Conservation (phyloP, 805 yeast genomes). For the Hanseniaspora occidentalis region DNA sequence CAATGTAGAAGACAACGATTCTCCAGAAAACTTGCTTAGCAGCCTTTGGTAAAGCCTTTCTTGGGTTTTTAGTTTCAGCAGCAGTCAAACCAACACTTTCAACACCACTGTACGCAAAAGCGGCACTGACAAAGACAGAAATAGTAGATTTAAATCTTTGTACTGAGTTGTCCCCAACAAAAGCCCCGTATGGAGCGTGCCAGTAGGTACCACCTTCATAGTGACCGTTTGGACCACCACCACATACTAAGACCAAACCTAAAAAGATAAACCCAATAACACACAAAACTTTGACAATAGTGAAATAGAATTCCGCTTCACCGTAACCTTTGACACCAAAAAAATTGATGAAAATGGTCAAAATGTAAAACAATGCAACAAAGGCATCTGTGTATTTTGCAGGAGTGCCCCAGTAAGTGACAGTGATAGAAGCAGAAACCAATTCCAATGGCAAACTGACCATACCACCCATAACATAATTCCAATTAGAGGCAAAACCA, state of each 20-base stretch:
- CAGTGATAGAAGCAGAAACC: conserved; percentile 42
- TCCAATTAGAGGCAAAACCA: conserved; percentile 54
- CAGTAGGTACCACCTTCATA: conserved; percentile 40
- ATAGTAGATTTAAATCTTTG: conserved; percentile 39
- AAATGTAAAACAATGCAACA: conserved; percentile 37
- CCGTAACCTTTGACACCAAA: conserved; percentile 46
- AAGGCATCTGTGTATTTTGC: conserved; percentile 35
- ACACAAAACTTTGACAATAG: conserved; percentile 36
- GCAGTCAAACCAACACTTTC: conserved; percentile 41
- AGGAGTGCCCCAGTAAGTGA: conserved; percentile 36
- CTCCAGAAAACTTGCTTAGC: conserved; percentile 48
- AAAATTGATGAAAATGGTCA: conserved; percentile 36
- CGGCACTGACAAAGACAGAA: conserved; percentile 42
- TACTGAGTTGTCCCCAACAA: conserved; percentile 30
- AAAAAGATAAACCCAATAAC: conserved; percentile 41
- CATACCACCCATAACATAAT: conserved; percentile 40
- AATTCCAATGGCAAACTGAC: conserved; percentile 40
- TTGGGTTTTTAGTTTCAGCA: conserved; percentile 36
- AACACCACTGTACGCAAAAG: conserved; percentile 42
- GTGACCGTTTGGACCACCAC: conserved; percentile 36
- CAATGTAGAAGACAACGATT: conserved; percentile 35
- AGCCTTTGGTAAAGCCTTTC: conserved; percentile 37
- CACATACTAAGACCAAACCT: conserved; percentile 37
- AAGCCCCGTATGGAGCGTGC: conserved; percentile 42
- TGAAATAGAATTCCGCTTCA: conserved; percentile 39